Conservation (phyloP, 1,284 basidiomycete genomes). For the Neolentinus lepideus region DNA sequence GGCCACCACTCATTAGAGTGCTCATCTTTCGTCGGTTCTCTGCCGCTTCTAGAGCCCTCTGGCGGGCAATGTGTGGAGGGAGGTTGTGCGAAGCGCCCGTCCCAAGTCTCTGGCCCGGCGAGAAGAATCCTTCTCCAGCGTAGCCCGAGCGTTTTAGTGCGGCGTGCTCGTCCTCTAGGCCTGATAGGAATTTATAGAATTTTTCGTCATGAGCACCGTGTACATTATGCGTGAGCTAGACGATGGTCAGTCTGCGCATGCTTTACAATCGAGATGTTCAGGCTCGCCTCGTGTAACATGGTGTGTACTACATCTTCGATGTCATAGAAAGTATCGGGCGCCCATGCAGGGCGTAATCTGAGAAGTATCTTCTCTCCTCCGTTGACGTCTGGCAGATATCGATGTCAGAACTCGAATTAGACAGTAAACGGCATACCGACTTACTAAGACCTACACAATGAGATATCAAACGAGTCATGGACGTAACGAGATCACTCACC, state of each 20-base stretch:
- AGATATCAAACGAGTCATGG: neutral
- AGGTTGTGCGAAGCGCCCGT: slow-evolving; percentile 53
- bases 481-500: slow-evolving; percentile 37
- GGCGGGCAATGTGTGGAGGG: slow-evolving; percentile 53
- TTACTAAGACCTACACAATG: slow-evolving; percentile 22
- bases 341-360: slow-evolving; percentile 63
- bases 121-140: slow-evolving; percentile 78
- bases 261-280: neutral
- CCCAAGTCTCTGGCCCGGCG: slow-evolving; percentile 62
- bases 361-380: slow-evolving; percentile 75
- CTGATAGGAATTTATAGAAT: slow-evolving; percentile 74
- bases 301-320: slow-evolving; percentile 68
- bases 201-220: slow-evolving; percentile 82
- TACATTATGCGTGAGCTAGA: slow-evolving; percentile 79
- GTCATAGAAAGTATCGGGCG: slow-evolving; percentile 68
- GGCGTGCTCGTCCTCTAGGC: slow-evolving; percentile 78
- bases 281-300: slow-evolving; percentile 79
- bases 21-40: slow-evolving; percentile 55
- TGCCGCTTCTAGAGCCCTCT: slow-evolving; percentile 68
- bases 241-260: neutral
- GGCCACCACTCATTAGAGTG: slow-evolving; percentile 44
- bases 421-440: slow-evolving; percentile 5
- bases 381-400: slow-evolving; percentile 56
- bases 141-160: slow-evolving; percentile 71
- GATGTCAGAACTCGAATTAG: slow-evolving; percentile 4